Conservation (phyloP, 352 stramenopile genomes). For the Globisporangium mamillatum region DNA sequence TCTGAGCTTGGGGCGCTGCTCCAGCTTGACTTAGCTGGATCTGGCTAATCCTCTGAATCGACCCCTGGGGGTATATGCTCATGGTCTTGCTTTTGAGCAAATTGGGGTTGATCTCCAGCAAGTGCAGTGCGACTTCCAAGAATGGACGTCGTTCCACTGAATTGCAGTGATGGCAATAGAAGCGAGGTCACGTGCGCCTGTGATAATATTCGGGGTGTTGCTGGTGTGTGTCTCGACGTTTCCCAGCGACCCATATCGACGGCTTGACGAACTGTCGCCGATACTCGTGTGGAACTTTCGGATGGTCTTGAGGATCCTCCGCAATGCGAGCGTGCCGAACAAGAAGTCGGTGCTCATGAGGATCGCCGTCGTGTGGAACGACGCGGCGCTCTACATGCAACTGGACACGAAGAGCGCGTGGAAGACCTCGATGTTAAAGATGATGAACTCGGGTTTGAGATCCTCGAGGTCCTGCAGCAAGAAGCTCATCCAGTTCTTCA, state of each 20-base stretch:
- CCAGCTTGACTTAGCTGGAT: no score
- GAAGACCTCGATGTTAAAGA: conserved; percentile 59
- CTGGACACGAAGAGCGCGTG: conserved; percentile 43
- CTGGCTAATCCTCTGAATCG: no score
- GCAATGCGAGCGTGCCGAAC: conserved; percentile 25
- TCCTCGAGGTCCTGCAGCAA: conserved; percentile 19
- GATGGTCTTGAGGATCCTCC: not conserved
- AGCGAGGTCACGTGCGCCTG: no score
- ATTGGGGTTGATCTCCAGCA: not conserved
- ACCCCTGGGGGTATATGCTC: not conserved
- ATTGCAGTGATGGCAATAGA: not conserved
- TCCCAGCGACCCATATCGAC: not conserved
- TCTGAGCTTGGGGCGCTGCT: no score
- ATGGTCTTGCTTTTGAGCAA: not conserved
- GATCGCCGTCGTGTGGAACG: conserved; percentile 20
- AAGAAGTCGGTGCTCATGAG: conserved; percentile 33
- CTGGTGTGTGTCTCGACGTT: no score
- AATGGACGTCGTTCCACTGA: not conserved
- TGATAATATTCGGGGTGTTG: no score
- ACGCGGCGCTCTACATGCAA: conserved; percentile 34
- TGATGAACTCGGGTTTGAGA: conserved; percentile 37
- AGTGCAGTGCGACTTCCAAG: not conserved
- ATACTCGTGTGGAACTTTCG: not conserved
- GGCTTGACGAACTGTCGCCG: not conserved
- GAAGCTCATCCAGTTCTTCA: not conserved